Conservation (phyloP, 441 rosid genomes). For the Dalechampia spathulata region DNA sequence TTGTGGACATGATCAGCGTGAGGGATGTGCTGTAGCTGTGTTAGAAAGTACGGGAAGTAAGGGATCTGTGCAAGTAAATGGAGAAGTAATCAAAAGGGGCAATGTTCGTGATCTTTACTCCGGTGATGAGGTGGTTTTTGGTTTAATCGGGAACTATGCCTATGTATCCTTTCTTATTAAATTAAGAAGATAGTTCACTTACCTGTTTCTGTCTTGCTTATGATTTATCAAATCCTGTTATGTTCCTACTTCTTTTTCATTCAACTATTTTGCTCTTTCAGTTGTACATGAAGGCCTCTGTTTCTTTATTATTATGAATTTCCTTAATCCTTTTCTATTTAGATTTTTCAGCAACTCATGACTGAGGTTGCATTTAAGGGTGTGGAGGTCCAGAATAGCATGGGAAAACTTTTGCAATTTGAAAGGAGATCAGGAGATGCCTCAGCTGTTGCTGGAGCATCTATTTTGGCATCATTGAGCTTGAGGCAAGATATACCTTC, state of each 20-base stretch:
- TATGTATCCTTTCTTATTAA: constrained; percentile 98
- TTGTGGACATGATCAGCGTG: constrained; percentile 79
- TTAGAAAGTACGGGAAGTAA: constrained; percentile 76
- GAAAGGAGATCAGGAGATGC: constrained; percentile 72
- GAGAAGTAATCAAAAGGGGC: constrained; percentile 43
- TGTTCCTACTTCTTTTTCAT: background rate
- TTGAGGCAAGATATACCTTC: constrained; percentile 46
- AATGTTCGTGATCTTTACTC: constrained; percentile 42
- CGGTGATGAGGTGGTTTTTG: constrained; percentile 82
- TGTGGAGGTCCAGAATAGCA: constrained; percentile 38
- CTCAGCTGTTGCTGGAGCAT: constrained; percentile 73
- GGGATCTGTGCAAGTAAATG: constrained; percentile 73
- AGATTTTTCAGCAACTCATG: constrained; percentile 61
- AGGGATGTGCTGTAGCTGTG: constrained; percentile 56
- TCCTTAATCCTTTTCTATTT: constrained; percentile 32
- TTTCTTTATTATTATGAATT: constrained; percentile 7
- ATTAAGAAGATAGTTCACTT: no score
- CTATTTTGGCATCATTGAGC: constrained; percentile 72
- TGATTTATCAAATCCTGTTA: no score
- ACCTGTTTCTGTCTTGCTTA: no score
- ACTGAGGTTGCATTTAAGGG: constrained; percentile 46
- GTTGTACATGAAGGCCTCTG: no score
- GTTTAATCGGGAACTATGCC: constrained; percentile 62
- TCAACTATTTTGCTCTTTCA: background rate
- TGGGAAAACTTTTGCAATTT: constrained; percentile 50